Base-by-base conservation (phyloP, 2,329 filamentous ascomycete genomes). In the Arthrinium puccinioides region DNA sequence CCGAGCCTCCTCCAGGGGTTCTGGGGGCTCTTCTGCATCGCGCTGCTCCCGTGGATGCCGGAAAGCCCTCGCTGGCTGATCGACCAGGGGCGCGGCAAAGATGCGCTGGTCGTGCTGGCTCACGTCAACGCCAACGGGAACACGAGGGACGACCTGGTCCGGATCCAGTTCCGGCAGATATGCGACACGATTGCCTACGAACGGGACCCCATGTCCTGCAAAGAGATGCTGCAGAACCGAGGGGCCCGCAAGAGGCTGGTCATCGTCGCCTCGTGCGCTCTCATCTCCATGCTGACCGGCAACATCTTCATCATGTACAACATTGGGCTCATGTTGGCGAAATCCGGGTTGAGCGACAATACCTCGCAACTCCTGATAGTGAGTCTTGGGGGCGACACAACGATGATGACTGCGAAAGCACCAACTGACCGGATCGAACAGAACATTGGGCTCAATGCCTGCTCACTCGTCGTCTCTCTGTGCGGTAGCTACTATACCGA, bases 51-150 rank as follows among this genome's bases (percentile, higher is more conserved):
- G 2, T 52, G 48, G 23, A 39, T 53, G n/a, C 52, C 52, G 9
- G 51, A 62, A 20, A 60, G 56, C 0, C 59, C 59, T 6, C 52
- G 59, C 6, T 64, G 59, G 57, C 50, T 63, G 9, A 56, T 52
- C 43, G 49, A 51, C 21, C 51, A 59, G 14, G 47, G 45, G 21
- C 51, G 52, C n/a, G 33, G 49, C 21, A 46, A 52, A 4, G 55
- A 60, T 23, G 55, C 53, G 7, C 41, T 57, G 9, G 32, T 48
- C 14, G 55, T 62, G 0, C 54, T 73, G 1, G 67, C 67, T 2
- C 56, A 61, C 44, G 61, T 62, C 9, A 63, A 71, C 34, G 56
- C 66, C 9, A 50, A 69, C 39, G 66, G 70, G 4, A 56, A 71
- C 37, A 42, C 54, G 2, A 43, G 53, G 0, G 56, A 67, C 43